Evolutionary conservation across 140 eudicot genomes (phyloP), one percentile per base, ranked within the genome.

Genomic region (Artemisia princeps): DNA sequence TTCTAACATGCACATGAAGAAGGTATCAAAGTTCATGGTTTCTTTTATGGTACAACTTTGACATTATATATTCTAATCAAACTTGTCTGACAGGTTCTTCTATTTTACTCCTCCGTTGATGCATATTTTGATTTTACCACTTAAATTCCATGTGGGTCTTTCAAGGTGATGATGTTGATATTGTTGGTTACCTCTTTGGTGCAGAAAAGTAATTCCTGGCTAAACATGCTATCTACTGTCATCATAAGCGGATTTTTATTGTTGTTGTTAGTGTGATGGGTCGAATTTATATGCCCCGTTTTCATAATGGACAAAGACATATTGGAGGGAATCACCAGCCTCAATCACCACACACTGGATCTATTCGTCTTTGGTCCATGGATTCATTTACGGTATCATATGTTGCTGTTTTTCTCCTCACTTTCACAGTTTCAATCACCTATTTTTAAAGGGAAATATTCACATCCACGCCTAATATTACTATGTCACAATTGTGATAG

Each of bases 201-300:
- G 51, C 83, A 92, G 98, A 75, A 78, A 64, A 77, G 74, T 49
- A 72, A 64, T 62, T 86, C 87, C 72, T 62, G 80, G 68, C 59
- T 80, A 61, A 84, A 82, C 73, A 54, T 79, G 65, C 60, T 88
- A 53, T 77, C 87, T 30, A 66, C 74, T 45, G 51, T 78, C 28
- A 55, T 92, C 62, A 77, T 76, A 59, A 76, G 84, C 68, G 95
- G 87, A 53, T 58, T 57, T 77, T 84, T 53, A 64, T 86, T 26
- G 87, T 84, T 59, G 37, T 87, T 14, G 30, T 88, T 28, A 74
- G 84, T 66, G 77, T 78, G 60, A 46, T 82, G 61, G 68, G 84
- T 57, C 87, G 74, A 53, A 58, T 78, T 55, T 77, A 37, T 62
- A n/a, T 84, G 15, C 89, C 89, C 20, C 62, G 69, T 73, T 64